Evolutionary conservation across 345 rosid genomes (phyloP).

Genomic region (Camelina neglecta): DNA sequence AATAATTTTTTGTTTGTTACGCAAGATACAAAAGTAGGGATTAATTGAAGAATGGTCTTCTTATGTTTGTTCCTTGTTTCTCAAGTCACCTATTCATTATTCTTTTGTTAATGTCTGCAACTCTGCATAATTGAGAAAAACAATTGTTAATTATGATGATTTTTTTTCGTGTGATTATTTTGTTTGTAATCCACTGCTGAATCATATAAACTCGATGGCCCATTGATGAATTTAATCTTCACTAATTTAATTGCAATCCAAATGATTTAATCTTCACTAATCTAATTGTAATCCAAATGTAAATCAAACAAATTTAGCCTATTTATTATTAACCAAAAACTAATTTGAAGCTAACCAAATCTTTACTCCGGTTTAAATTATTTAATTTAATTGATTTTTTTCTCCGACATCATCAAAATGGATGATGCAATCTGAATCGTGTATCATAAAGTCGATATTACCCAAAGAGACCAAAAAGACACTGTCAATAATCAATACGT

Average conservation of each 20-base stretch:
- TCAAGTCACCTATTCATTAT: slow-evolving; percentile 6
- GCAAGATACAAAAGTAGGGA: slow-evolving; percentile 4
- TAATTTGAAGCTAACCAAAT: neutral
- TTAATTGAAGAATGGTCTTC: slow-evolving; percentile 15
- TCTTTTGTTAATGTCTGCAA: neutral
- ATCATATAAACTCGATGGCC: slow-evolving; percentile 6
- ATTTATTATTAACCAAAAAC: too few species aligned
- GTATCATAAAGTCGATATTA: neutral
- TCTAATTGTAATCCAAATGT: neutral
- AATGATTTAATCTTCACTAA: neutral
- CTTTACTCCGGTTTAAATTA: neutral
- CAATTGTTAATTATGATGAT: neutral
- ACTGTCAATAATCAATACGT: neutral
- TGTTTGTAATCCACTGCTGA: neutral
- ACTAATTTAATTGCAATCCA: neutral
- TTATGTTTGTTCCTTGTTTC: slow-evolving; percentile 17
- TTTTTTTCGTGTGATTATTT: neutral
- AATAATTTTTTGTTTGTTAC: slow-evolving; percentile 27
- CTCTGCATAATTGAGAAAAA: neutral
- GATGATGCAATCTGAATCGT: neutral
- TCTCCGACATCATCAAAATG: too few species aligned
- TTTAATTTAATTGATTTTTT: too few species aligned
- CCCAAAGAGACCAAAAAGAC: neutral
- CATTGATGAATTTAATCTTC: neutral
- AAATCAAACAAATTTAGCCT: neutral